Base-by-base conservation (phyloP, 805 yeast genomes). In the Myxozyma vanderwaltii region DNA sequence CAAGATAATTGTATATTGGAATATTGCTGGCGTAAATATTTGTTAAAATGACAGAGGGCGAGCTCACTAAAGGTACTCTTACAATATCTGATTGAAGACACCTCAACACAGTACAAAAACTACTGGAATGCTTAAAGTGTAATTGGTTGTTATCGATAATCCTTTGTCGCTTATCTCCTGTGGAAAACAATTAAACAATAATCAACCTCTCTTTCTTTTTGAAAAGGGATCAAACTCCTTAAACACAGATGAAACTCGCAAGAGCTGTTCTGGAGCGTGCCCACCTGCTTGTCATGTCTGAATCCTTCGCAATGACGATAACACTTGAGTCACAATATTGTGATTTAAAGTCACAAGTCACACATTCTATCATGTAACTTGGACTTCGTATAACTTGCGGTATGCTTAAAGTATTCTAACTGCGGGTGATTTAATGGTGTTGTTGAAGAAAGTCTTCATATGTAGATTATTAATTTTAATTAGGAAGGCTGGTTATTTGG, bases 221-320 rank as follows among this genome's bases (percentile, higher is more conserved):
- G n/a, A n/a, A 29, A 29, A 7, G 10, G 33, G 6, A 29, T 29
- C 10, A 29, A 7, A 38, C 17, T 2, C 17, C 17, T 15, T n/a
- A 38, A 38, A 38, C 7, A 19, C 43, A 38, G 17, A 38, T 35
- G 39, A n/a, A 8, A 10, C 21, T n/a, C 17, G 43, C 8, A n/a
- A n/a, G 21, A 38, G 43, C 43, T 38, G 43, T 38, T 19, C 43
- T n/a, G 23, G 17, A 3, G 43, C 43, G 23, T n/a, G 43, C 21
- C 48, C 17, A 26, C 35, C 33, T 24, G 33, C 48, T 44, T 15
- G 48, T 26, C 7, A 6, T 13, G 48, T 21, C 15, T 46, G 50
- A 12, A 15, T 46, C 39, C 13, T 19, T 19, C n/a, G 39, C 21
- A 39, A 46, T 46, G 50, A 29, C 39, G 50, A 46, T 46, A 46